Conservation (phyloP, 2,329 filamentous ascomycete species). For the Trichoderma cornu-damae region DNA sequence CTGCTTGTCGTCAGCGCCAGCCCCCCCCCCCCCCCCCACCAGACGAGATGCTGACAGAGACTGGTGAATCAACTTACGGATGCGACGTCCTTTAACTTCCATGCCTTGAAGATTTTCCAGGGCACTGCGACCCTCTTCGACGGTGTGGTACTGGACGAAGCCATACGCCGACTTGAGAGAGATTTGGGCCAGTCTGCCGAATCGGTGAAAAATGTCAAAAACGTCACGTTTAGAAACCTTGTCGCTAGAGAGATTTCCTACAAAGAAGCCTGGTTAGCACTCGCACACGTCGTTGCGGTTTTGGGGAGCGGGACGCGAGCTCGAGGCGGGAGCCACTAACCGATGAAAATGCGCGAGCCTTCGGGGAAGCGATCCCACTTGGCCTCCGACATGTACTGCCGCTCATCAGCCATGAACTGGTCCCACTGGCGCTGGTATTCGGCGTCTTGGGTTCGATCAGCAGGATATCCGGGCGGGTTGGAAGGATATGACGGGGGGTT, state of each 20-base stretch:
- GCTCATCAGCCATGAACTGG: constrained; percentile 66
- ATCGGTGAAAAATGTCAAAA: constrained; percentile 82
- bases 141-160: constrained; percentile 87
- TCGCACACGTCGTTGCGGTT: constrained; percentile 17
- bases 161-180: constrained; percentile 96
- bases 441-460: constrained; percentile 33
- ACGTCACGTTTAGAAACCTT: constrained; percentile 90
- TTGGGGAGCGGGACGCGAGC: constrained; percentile 19
- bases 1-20: constrained; percentile 43
- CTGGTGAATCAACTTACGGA: constrained; percentile 64
- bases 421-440: constrained; percentile 65
- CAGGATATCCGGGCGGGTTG: constrained; percentile 27
- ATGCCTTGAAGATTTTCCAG: constrained; percentile 74
- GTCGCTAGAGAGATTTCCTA: constrained; percentile 87
- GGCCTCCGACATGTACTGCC: constrained; percentile 69
- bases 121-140: constrained; percentile 67
- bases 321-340: constrained; percentile 44
- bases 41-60: neutral
- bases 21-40: neutral
- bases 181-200: constrained; percentile 85
- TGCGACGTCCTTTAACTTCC: constrained; percentile 81
- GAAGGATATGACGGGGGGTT: constrained; percentile 32
- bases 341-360: constrained; percentile 74
- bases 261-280: constrained; percentile 27
- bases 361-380: constrained; percentile 77